Evolutionary conservation across 345 rosid genomes (phyloP).

Genomic region (Gynandropsis gynandra): DNA sequence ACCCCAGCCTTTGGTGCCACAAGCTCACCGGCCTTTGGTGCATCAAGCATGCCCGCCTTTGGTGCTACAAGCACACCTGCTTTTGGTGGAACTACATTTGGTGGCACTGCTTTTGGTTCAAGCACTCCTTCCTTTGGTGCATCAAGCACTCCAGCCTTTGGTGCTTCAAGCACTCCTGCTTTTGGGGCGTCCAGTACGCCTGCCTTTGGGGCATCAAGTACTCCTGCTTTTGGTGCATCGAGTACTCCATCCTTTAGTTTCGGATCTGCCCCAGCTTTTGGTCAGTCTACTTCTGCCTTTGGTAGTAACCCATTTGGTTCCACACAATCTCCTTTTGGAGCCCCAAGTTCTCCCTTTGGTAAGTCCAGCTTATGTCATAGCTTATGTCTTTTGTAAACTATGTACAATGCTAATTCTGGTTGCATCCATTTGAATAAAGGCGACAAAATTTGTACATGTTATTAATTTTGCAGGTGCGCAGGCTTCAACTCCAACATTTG

Average conservation of each 20-base stretch:
- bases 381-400: too few species aligned
- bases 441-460: conserved; percentile 15
- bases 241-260: conserved; percentile 53
- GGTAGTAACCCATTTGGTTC: conserved; percentile 65
- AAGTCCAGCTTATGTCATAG: not conserved
- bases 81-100: conserved; percentile 29
- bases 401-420: too few species aligned
- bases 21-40: conserved; percentile 38
- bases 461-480: conserved; percentile 45
- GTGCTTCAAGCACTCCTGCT: conserved; percentile 31
- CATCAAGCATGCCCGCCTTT: conserved; percentile 33
- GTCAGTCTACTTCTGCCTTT: conserved; percentile 68
- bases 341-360: conserved; percentile 67
- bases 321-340: conserved; percentile 52
- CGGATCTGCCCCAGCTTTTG: conserved; percentile 63
- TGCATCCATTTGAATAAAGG: not conserved
- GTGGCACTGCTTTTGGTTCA: conserved; percentile 39
- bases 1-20: conserved; percentile 51
- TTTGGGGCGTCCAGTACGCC: conserved; percentile 46
- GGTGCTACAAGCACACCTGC: conserved; percentile 36
- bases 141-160: conserved; percentile 36
- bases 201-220: conserved; percentile 47
- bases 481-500: conserved; percentile 62
- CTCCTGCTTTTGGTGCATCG: conserved; percentile 52
- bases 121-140: conserved; percentile 40